Conservation (phyloP, 2,329 filamentous ascomycete genomes). For the Xylariaceae sp. region DNA sequence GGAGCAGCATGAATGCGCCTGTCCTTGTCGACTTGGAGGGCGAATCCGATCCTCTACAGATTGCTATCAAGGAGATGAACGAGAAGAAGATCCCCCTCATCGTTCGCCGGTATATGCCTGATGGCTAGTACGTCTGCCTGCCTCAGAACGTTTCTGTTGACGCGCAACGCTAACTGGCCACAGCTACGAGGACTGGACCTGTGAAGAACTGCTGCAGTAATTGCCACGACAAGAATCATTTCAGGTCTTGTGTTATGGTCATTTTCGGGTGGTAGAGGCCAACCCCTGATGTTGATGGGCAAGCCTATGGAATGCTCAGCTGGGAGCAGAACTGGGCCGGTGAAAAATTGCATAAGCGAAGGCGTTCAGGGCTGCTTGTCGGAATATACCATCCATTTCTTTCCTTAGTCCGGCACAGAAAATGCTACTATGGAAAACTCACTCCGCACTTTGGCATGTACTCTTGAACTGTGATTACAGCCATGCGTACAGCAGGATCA, state of each 20-base stretch:
- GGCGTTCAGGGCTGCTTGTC: constrained; percentile 26
- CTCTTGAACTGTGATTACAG: too few species aligned
- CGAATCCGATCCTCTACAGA: constrained; percentile 95
- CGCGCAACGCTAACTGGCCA: constrained; percentile 18
- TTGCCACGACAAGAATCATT: not conserved
- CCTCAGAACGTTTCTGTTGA: constrained; percentile 4
- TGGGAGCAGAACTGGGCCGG: not conserved
- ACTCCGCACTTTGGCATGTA: too few species aligned
- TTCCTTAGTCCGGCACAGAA: too few species aligned
- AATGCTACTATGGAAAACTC: too few species aligned
- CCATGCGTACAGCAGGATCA: too few species aligned
- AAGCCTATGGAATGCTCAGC: not conserved
- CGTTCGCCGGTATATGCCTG: constrained; percentile 89
- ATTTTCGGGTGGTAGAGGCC: not conserved
- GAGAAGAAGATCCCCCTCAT: constrained; percentile 99
- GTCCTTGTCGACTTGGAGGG: constrained; percentile 95
- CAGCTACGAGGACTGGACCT: constrained; percentile 98
- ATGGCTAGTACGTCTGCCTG: constrained; percentile 73
- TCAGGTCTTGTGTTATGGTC: not conserved
- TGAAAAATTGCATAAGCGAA: constrained; percentile 28
- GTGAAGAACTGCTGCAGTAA: constrained; percentile 80
- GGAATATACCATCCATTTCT: constrained; percentile 16
- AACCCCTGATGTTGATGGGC: not conserved
- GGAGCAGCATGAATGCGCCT: constrained; percentile 80
- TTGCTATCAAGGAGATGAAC: constrained; percentile 93